These are phyloP conservation scores for Acanthamoeba healyi DNA, from an alignment of 208 protist species.

Conservation along the genomic window DNA sequence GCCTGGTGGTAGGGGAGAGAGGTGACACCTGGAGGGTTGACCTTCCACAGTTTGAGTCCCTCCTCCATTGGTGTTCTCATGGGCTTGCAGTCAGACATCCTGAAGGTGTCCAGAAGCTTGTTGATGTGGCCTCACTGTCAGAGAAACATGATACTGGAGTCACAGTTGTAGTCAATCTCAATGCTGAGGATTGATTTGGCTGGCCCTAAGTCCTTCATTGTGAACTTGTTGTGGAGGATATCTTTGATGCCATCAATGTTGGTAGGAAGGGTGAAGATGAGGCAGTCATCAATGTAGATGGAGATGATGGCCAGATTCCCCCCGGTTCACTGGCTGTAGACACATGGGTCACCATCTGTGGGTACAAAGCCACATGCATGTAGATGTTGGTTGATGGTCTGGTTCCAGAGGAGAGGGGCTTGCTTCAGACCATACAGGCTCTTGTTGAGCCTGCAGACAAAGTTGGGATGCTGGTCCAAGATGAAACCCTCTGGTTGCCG, in stretches of 20 bases:
- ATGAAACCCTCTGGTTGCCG: slow-evolving; percentile 12
- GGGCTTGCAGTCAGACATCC: background rate
- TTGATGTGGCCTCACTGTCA: background rate
- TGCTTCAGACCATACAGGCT: slow-evolving; percentile 41
- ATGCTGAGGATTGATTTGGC: background rate
- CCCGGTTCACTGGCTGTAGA: background rate
- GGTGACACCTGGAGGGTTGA: background rate
- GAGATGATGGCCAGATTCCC: background rate
- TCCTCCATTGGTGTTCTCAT: background rate
- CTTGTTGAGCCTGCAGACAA: background rate
- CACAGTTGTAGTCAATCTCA: too few relatives aligned
- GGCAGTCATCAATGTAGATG: background rate
- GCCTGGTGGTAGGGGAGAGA: background rate
- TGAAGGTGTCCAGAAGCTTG: background rate
- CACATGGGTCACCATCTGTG: background rate
- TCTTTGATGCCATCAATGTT: background rate
- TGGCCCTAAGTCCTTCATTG: background rate
- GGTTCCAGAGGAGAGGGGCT: background rate
- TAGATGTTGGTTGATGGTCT: background rate
- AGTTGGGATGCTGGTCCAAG: background rate
- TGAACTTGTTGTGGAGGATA: background rate
- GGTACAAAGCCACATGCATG: background rate
- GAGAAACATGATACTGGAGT: background rate
- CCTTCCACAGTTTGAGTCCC: background rate
- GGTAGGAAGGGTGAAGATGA: background rate